phyloP scores from a whole-genome alignment of 352 stramenopile species.

The Thraustotheca clavata region DNA sequence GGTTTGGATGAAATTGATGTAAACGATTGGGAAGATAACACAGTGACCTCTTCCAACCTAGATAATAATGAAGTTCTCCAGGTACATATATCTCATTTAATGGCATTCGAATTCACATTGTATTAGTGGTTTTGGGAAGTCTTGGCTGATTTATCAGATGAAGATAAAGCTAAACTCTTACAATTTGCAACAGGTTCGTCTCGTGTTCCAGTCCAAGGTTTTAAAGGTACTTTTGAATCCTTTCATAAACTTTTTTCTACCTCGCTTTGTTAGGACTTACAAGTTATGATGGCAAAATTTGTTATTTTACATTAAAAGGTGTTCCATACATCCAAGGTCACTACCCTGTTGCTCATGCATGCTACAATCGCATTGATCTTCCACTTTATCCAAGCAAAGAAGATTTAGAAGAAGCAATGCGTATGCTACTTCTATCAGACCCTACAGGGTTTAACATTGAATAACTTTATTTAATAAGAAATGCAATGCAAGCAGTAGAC shows the following conservation, averaged over 20 bases:
- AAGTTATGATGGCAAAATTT: constrained; percentile 80
- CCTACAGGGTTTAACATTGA: constrained; percentile 90
- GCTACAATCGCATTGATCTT: constrained; percentile 79
- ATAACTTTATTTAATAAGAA: constrained; percentile 28
- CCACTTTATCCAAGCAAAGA: constrained; percentile 78
- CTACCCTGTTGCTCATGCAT: constrained; percentile 75
- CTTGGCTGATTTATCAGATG: constrained; percentile 40
- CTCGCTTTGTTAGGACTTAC: constrained; percentile 32
- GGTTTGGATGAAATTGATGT: constrained; percentile 82
- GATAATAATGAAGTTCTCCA: constrained; percentile 25
- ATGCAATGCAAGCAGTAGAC: too few relatives aligned
- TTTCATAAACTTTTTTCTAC: not conserved
- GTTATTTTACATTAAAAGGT: constrained; percentile 55
- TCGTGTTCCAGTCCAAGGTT: constrained; percentile 76
- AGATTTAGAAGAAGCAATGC: constrained; percentile 92
- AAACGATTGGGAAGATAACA: constrained; percentile 83
- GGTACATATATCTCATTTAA: not conserved
- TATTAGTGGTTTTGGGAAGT: constrained; percentile 80
- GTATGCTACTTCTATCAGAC: constrained; percentile 95
- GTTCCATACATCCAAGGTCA: constrained; percentile 48
- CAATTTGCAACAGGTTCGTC: constrained; percentile 84
- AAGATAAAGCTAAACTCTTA: constrained; percentile 71
- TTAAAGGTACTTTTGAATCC: constrained; percentile 30
- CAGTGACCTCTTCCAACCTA: constrained; percentile 44
- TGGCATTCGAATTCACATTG: constrained; percentile 2